phyloP scores from a whole-genome alignment of 352 stramenopile species.

The Thalassiosira delicatula region DNA sequence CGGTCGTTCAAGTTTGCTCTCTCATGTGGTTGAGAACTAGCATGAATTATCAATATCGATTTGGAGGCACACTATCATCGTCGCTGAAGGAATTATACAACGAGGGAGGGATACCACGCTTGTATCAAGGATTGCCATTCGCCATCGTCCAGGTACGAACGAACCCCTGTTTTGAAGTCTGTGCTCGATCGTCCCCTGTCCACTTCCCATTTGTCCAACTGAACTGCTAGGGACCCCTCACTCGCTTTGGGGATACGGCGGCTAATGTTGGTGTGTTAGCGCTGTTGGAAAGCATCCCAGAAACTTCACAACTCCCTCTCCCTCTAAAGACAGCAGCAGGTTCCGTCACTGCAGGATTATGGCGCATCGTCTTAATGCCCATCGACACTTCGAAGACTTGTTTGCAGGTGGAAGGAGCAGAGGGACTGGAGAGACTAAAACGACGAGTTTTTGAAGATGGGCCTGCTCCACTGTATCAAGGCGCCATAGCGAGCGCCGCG shows the following conservation, averaged over 20 bases:
- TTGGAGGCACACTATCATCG: constrained; percentile 69
- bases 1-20: constrained; percentile 85
- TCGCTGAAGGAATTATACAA: constrained; percentile 84
- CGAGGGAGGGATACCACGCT: constrained; percentile 86
- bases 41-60: constrained; percentile 90
- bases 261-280: constrained; percentile 89
- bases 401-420: constrained; percentile 87
- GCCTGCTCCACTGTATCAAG: constrained; percentile 85
- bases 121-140: constrained; percentile 89
- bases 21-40: constrained; percentile 89
- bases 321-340: constrained; percentile 85
- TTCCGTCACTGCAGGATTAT: constrained; percentile 85
- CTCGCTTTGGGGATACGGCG: constrained; percentile 89
- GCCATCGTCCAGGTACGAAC: constrained; percentile 68
- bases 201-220: no score
- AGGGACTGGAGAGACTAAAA: constrained; percentile 75
- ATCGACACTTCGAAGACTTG: constrained; percentile 86
- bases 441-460: constrained; percentile 71
- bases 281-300: constrained; percentile 84
- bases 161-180: no score
- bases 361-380: constrained; percentile 89
- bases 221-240: constrained; percentile 87
- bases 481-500: constrained; percentile 83
- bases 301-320: constrained; percentile 84
- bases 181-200: no score